Evolutionary conservation across 257 asterid genomes (phyloP), one percentile per base, ranked within the genome.

Genomic region (Gardenia jasminoides): DNA sequence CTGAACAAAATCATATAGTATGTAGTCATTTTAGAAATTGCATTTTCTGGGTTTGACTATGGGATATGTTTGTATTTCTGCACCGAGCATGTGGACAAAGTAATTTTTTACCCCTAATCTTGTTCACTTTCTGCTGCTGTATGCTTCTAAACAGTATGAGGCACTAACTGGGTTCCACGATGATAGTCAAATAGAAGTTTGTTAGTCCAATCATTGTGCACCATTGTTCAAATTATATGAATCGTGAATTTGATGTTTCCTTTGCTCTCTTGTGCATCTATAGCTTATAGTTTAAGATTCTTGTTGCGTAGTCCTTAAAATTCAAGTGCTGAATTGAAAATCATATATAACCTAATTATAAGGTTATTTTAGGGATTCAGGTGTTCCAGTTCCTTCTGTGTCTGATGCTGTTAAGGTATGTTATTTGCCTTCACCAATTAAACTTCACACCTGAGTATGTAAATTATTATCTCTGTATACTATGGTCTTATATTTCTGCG

Each of bases 371-470:
- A 94, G 98, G 98, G 84, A 84, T 84, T 90, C 97, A 62, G 80
- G 87, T 73, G 85, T 73, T 67, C 86, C 90, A 78, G 89, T 76
- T 84, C 90, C 92, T 81, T 82, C 89, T 4, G 77, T 91, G 54
- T 74, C 82, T 2, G 87, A 88, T 77, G 87, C 84, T 81, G 75
- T 92, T 80, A 86, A 89, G 97, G 98, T 93, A 69, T 79, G 88
- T 72, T n/a, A 74, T 76, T 52, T 39, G 33, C 52, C 4, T 76
- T 61, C 62, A 80, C 50, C 65, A 44, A 3, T n/a, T 65, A 39
- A 50, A 43, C 50, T 22, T 79, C 13, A 33, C 64, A n/a, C 50
- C 30, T 66, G 47, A 76, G 62, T 7, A 0, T 6, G 64, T 56
- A 20, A 56, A 20, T 56, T 56, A 56, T 19, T 7, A 56, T 56